Base-by-base conservation (phyloP, 2,329 filamentous ascomycete genomes). In the Pezicula carpinea region DNA sequence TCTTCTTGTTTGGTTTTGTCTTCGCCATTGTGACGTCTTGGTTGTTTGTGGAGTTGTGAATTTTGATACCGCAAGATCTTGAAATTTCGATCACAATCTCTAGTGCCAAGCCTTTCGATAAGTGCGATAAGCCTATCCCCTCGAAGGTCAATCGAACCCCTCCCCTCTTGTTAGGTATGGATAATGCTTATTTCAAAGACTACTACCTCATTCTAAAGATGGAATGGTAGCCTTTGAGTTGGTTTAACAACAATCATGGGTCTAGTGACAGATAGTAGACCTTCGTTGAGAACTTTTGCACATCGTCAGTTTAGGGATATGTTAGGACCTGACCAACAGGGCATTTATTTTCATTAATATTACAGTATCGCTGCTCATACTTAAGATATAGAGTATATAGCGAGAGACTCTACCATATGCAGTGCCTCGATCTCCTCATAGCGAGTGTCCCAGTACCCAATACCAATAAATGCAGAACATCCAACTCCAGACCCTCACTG, bases 1-100 rank as follows among this genome's bases (percentile, higher is more conserved):
- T 63, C 49, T 61, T 62, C 15, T 59, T 55, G 10, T 46, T 57
- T 17, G 63, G 61, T 46, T 64, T 64, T 11, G 59, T 62, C 53
- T 65, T 65, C 29, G 62, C 62, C 63, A 65, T 65, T 47, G 43
- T 54, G 15, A 33, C 23, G 8, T 18, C n/a, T 34, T 14, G 15
- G 26, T 18, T 32, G 43, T 21, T 42, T n/a, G 33, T 13, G 32
- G 19, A 6, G 21, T 21, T 11, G 26, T 11, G 11, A 26, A 14
- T 17, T 15, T n/a, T n/a, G n/a, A n/a, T n/a, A n/a, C n/a, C 10
- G 23, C 26, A 31, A 39, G 10, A 17, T n/a, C 4, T 41, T 21
- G 15, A 39, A 36, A 29, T 29, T 29, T 29, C 26, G 8, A 11
- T n/a, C 26, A 29, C 26, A 35, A 35, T 19, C 18, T 35, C 18